A percentile compares a stretch with the other conserved stretches of the same genome.
Evolutionary conservation across 2,329 filamentous ascomycete genomes (phyloP).

Genomic region (Trichoderma polysporum): DNA sequence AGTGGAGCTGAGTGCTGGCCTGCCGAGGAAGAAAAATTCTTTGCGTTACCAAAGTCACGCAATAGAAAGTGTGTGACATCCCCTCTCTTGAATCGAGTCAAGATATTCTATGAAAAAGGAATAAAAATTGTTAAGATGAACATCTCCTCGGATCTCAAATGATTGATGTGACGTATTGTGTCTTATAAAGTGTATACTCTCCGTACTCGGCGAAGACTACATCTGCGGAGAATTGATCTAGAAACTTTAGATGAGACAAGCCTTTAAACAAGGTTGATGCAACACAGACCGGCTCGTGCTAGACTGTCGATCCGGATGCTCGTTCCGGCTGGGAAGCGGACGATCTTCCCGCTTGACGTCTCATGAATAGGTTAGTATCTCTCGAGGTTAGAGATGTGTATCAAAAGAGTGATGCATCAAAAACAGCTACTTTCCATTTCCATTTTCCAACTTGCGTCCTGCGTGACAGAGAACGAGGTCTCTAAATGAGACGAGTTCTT

Average conservation of each 20-base stretch:
- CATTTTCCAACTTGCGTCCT: not conserved
- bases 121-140: slow-evolving; percentile 17
- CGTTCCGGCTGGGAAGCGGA: not conserved
- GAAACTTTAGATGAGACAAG: not conserved
- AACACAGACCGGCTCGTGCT: not conserved
- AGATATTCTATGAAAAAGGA: slow-evolving; percentile 22
- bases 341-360: not conserved
- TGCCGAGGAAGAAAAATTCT: slow-evolving; percentile 22
- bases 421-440: not conserved
- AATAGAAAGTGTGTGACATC: slow-evolving; percentile 36
- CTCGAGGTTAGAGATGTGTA: not conserved
- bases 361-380: not conserved
- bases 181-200: not conserved
- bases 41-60: slow-evolving; percentile 29
- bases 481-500: no score
- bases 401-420: no score
- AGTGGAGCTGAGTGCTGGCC: slow-evolving; percentile 20
- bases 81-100: slow-evolving; percentile 40
- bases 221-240: not conserved
- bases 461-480: no score
- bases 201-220: not conserved
- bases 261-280: not conserved
- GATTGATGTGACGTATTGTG: not conserved
- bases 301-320: not conserved
- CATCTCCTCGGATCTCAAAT: not conserved